Conservation (phyloP, 805 yeast genomes). For the Monosporozyma aquatica region DNA sequence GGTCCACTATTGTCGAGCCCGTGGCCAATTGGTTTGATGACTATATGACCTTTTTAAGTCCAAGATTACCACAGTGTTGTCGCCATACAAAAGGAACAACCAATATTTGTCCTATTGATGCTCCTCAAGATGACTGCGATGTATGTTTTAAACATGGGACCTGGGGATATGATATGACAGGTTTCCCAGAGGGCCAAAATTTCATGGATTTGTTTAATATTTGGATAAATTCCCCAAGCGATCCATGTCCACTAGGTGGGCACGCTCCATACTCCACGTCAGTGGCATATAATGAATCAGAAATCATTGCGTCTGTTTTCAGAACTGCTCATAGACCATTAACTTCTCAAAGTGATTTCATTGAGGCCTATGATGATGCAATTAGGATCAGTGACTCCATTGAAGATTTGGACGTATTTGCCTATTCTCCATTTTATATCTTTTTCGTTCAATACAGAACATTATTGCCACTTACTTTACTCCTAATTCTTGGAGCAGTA, state of each 20-base stretch:
- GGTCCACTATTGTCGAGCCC: slow-evolving; percentile 70
- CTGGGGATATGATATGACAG: slow-evolving; percentile 69
- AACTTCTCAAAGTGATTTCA: slow-evolving; percentile 76
- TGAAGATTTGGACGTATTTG: slow-evolving; percentile 56
- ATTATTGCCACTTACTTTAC: slow-evolving; percentile 50
- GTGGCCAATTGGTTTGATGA: slow-evolving; percentile 92
- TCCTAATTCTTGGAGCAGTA: slow-evolving; percentile 45
- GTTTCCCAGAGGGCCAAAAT: slow-evolving; percentile 66
- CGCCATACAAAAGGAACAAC: slow-evolving; percentile 47
- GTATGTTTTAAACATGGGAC: slow-evolving; percentile 56
- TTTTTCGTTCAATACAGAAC: slow-evolving; percentile 82
- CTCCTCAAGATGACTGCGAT: slow-evolving; percentile 39
- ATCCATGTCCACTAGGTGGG: slow-evolving; percentile 92
- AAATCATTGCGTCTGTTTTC: slow-evolving; percentile 54
- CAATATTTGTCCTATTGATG: slow-evolving; percentile 48
- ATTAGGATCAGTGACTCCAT: slow-evolving; percentile 55
- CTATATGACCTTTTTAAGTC: slow-evolving; percentile 77
- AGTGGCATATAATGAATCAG: slow-evolving; percentile 36
- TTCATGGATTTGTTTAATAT: slow-evolving; percentile 64
- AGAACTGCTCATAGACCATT: slow-evolving; percentile 73
- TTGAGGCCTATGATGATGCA: slow-evolving; percentile 67
- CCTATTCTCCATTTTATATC: slow-evolving; percentile 88
- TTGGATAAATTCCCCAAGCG: slow-evolving; percentile 81
- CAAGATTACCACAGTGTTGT: slow-evolving; percentile 80
- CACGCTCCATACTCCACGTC: slow-evolving; percentile 78